Evolutionary conservation across 2,329 filamentous ascomycete genomes (phyloP).

Genomic region (Sarocladium strictum): DNA sequence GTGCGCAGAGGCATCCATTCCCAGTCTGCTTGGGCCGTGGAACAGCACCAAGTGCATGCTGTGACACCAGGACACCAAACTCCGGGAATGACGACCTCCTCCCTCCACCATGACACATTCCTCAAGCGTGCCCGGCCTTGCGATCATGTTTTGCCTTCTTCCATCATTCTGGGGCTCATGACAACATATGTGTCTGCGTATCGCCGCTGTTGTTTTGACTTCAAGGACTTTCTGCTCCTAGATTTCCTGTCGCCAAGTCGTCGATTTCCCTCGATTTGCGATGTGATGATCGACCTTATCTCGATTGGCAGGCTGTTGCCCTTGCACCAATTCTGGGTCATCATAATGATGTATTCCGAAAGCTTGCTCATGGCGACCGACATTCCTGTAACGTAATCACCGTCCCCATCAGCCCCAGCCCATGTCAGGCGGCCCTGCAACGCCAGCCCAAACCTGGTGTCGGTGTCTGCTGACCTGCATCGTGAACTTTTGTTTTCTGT

Average conservation of each 20-base stretch:
- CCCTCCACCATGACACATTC: constrained; percentile 9
- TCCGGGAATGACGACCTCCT: constrained; percentile 2
- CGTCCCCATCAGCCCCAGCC: not conserved
- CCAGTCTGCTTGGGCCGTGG: not conserved
- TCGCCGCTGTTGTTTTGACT: not conserved
- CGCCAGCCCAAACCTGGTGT: constrained; percentile 1
- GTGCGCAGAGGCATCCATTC: not conserved
- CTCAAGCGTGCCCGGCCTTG: not conserved
- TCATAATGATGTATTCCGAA: constrained; percentile 8
- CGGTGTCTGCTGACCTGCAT: not conserved
- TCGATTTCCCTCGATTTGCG: not conserved
- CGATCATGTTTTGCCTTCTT: not conserved
- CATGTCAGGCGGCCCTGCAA: constrained; percentile 1
- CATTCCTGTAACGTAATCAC: constrained; percentile 9
- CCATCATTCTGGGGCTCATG: constrained; percentile 1
- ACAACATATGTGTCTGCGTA: not conserved
- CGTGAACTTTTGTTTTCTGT: not conserved
- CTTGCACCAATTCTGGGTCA: not conserved
- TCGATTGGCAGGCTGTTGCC: not conserved
- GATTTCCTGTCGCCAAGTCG: not conserved
- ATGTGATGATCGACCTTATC: not conserved
- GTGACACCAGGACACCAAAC: not conserved
- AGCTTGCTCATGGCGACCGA: not conserved
- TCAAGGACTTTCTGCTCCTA: not conserved
- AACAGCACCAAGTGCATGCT: not conserved